Evolutionary conservation across 768 basidiomycete genomes (phyloP).

Genomic region (Phaeolepiota aurea): DNA sequence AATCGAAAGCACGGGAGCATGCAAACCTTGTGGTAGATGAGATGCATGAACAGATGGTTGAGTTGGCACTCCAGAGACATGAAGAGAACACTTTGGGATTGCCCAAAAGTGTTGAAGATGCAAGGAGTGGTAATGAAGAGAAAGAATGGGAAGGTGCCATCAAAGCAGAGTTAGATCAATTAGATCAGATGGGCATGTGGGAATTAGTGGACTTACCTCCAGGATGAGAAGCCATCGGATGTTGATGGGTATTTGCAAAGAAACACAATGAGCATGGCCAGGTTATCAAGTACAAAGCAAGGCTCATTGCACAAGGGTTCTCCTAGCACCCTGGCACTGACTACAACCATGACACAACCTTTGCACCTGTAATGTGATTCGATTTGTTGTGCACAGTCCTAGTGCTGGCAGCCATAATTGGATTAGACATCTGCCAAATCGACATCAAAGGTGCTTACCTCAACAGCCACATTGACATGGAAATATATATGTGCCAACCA

Average conservation of each 20-base stretch:
- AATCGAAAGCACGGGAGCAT: neutral
- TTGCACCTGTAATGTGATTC: constrained; percentile 11
- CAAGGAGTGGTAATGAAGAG: constrained; percentile 12
- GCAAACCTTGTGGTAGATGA: constrained; percentile 1
- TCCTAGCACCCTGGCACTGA: constrained; percentile 24
- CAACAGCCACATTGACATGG: constrained; percentile 6
- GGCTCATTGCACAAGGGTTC: constrained; percentile 27
- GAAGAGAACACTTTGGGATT: neutral
- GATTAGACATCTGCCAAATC: constrained; percentile 4
- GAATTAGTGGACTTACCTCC: constrained; percentile 9
- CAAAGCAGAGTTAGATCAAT: constrained; percentile 2
- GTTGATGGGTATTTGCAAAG: constrained; percentile 17
- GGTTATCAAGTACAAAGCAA: constrained; percentile 20
- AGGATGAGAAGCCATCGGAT: constrained; percentile 7
- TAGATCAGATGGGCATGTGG: constrained; percentile 12
- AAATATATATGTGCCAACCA: constrained; percentile 28
- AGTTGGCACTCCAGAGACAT: neutral
- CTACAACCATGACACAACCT: constrained; percentile 15
- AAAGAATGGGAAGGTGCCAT: constrained; percentile 7
- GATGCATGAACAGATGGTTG: neutral
- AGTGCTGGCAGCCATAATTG: constrained; percentile 11
- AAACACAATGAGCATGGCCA: constrained; percentile 21
- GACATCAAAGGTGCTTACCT: constrained; percentile 8
- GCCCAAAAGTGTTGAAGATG: neutral
- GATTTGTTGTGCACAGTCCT: constrained; percentile 10